Conservation (phyloP, 139 green algal genomes). For the Medakamo hakoo region DNA sequence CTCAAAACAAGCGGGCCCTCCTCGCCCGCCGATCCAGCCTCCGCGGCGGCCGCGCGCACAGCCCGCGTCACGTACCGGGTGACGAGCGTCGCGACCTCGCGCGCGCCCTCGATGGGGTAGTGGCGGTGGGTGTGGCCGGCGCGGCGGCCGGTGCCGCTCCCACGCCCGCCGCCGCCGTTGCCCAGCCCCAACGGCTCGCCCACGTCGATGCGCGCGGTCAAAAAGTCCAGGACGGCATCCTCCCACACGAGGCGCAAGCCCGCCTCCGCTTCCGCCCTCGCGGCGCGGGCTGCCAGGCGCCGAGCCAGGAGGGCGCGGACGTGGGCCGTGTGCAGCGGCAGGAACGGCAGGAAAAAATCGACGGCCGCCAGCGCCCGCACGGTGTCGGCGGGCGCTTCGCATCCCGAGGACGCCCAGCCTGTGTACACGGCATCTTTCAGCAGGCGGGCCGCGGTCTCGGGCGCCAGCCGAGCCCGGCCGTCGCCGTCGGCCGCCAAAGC, state of each 20-base stretch:
- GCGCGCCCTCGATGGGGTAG: conserved; percentile 54
- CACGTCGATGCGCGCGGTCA: conserved; percentile 21
- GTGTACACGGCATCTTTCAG: conserved; percentile 60
- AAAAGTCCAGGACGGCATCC: conserved; percentile 32
- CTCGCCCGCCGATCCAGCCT: too few relatives aligned
- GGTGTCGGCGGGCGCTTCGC: conserved; percentile 50
- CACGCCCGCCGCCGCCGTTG: background rate
- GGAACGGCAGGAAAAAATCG: conserved; percentile 63
- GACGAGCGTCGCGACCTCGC: conserved; percentile 33
- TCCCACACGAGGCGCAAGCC: conserved; percentile 23
- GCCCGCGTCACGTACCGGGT: conserved; percentile 34
- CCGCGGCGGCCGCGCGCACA: conserved; percentile 14
- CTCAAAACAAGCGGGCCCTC: too few relatives aligned
- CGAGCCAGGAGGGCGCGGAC: conserved; percentile 29
- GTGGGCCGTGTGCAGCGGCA: conserved; percentile 43
- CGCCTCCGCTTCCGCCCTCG: conserved; percentile 4
- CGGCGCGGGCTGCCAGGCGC: conserved; percentile 12
- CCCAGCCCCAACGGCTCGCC: background rate
- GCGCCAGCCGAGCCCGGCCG: background rate
- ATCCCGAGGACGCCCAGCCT: conserved; percentile 33
- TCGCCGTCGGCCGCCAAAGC: background rate
- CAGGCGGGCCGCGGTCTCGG: conserved; percentile 28
- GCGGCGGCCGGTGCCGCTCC: background rate
- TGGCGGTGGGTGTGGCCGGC: conserved; percentile 44
- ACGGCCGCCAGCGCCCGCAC: conserved; percentile 26